Conservation (phyloP, 306 rosid species). For the Malus sieversii region DNA sequence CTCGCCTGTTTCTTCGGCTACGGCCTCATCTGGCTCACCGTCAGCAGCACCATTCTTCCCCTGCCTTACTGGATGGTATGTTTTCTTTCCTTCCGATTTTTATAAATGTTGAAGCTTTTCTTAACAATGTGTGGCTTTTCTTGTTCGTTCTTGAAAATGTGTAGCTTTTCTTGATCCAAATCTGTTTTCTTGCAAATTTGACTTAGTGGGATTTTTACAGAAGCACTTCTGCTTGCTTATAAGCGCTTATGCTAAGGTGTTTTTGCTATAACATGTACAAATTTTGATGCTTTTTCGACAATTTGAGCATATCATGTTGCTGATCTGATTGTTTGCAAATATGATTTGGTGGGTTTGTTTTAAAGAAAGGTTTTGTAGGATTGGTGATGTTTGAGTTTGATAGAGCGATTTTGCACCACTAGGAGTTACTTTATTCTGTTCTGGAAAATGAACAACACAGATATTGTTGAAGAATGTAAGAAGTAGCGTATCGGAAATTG, state of each 20-base stretch:
- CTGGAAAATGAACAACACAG: too few species aligned
- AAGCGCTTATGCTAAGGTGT: background rate
- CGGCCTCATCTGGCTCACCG: slow-evolving; percentile 54
- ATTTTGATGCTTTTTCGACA: background rate
- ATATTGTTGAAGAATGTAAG: too few species aligned
- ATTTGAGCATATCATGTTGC: background rate
- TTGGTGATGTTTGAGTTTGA: too few species aligned
- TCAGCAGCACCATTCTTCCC: slow-evolving; percentile 29
- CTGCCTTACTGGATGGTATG: slow-evolving; percentile 60
- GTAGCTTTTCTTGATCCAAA: background rate
- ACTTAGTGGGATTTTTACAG: background rate
- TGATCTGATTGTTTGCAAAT: background rate
- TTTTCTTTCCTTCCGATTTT: background rate
- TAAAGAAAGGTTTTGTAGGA: background rate
- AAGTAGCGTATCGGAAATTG: too few species aligned
- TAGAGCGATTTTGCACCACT: too few species aligned
- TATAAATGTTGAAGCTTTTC: background rate
- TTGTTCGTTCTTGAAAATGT: too few species aligned
- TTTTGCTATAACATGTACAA: background rate
- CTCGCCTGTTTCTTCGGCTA: slow-evolving; percentile 54
- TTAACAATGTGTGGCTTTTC: too few species aligned
- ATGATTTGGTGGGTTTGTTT: background rate
- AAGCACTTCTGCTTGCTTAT: background rate
- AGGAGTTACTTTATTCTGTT: too few species aligned
- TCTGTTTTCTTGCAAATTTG: background rate